Evolutionary conservation across 1,139 yeast species (phyloP).

Genomic region (Candida labiduridarum): DNA sequence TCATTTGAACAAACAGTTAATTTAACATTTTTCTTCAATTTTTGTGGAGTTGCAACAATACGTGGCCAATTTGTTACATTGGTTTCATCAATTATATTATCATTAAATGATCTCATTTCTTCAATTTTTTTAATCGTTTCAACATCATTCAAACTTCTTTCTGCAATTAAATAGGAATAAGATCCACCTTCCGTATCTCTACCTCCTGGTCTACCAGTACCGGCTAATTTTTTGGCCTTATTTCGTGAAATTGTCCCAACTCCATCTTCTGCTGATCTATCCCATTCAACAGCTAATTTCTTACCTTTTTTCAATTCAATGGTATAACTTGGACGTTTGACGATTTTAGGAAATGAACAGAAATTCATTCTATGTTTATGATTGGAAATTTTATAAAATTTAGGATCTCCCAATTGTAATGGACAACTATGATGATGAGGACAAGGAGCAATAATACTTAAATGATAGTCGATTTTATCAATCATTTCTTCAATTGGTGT

Average conservation of each 20-base stretch:
- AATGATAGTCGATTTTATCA: constrained; percentile 49
- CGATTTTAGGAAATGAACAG: constrained; percentile 75
- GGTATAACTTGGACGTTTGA: constrained; percentile 75
- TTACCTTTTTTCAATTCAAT: constrained; percentile 84
- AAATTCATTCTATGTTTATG: constrained; percentile 65
- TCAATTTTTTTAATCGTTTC: constrained; percentile 39
- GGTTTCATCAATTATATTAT: constrained; percentile 26
- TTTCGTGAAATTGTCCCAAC: constrained; percentile 44
- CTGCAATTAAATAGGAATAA: constrained; percentile 74
- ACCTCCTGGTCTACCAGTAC: constrained; percentile 78
- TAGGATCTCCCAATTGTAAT: constrained; percentile 74
- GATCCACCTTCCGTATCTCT: constrained; percentile 73
- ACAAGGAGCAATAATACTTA: constrained; percentile 84
- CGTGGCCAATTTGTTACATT: constrained; percentile 66
- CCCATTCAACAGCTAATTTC: constrained; percentile 75
- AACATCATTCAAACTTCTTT: constrained; percentile 50
- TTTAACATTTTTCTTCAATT: constrained; percentile 80
- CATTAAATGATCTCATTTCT: constrained; percentile 29
- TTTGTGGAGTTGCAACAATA: constrained; percentile 69
- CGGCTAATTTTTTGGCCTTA: constrained; percentile 39
- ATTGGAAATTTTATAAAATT: constrained; percentile 61
- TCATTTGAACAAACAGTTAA: constrained; percentile 79
- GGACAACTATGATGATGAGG: constrained; percentile 90
- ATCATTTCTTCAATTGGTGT: constrained; percentile 10
- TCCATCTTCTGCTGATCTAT: constrained; percentile 53